Percentiles rank a stretch among this genome's conserved stretches.
Conservation (phyloP, 2,329 filamentous ascomycete species). For the Penicillium sp. region DNA sequence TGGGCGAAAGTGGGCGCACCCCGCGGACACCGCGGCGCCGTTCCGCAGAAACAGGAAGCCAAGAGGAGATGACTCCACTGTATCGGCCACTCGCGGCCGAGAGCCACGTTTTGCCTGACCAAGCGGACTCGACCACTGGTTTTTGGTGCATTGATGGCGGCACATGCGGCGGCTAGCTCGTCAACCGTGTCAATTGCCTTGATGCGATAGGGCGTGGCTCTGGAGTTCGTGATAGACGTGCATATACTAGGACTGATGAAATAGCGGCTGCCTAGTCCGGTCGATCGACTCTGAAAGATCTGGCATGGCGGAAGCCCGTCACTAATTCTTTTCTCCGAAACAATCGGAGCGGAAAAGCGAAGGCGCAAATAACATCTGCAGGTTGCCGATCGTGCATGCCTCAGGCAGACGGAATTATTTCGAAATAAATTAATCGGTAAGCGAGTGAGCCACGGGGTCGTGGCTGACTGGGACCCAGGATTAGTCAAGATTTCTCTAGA, state of each 20-base stretch:
- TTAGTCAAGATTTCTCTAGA: too few relatives aligned
- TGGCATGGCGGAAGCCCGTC: neutral
- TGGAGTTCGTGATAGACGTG: neutral
- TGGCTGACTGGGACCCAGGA: too few relatives aligned
- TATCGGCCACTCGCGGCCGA: neutral
- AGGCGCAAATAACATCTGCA: neutral
- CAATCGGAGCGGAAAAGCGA: neutral
- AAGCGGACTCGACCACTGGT: neutral
- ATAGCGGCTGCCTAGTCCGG: neutral
- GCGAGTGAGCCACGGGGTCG: too few relatives aligned
- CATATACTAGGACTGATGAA: too few relatives aligned
- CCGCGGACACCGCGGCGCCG: conserved; percentile 15
- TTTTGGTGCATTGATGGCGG: neutral
- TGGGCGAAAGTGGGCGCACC: conserved; percentile 1
- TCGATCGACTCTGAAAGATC: neutral
- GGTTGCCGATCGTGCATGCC: neutral
- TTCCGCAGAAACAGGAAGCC: conserved; percentile 22
- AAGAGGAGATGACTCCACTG: conserved; percentile 18
- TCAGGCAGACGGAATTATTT: neutral
- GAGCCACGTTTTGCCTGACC: neutral
- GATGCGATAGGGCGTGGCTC: neutral
- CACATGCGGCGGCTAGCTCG: conserved; percentile 1
- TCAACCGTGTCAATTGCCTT: neutral
- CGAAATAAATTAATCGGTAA: too few relatives aligned
- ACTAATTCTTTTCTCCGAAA: neutral